A percentile compares a stretch with the other conserved stretches of the same genome.
These are phyloP conservation scores for Pinus taeda DNA, from an alignment of 75 land plant species.

Conservation along the genomic window DNA sequence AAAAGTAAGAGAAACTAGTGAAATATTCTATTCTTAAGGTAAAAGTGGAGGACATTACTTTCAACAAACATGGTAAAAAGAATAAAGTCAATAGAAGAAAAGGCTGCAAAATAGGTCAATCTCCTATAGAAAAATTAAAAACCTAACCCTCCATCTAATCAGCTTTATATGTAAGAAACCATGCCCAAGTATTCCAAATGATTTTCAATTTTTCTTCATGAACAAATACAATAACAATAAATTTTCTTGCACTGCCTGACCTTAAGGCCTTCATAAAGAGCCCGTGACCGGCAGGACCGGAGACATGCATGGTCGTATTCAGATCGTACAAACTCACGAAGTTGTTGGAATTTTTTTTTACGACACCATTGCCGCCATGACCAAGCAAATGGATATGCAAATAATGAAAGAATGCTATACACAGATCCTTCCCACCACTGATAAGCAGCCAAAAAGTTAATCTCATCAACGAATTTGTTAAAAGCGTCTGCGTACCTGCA, in stretches of 20 bases:
- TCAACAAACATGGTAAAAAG: too few species aligned
- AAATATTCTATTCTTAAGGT: too few species aligned
- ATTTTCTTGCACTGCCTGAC: slow-evolving; percentile 22
- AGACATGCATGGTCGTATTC: slow-evolving; percentile 97
- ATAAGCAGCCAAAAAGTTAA: slow-evolving; percentile 85
- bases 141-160: neutral
- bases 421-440: slow-evolving; percentile 99
- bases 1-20: too few species aligned
- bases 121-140: too few species aligned
- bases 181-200: neutral
- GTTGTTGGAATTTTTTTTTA: slow-evolving; percentile 73
- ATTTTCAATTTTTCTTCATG: neutral
- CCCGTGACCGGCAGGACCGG: slow-evolving; percentile 96
- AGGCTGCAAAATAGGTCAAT: too few species aligned
- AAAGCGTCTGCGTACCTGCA: slow-evolving; percentile 95
- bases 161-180: neutral
- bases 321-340: slow-evolving; percentile 93
- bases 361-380: slow-evolving; percentile 99
- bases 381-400: slow-evolving; percentile 95
- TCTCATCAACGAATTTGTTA: slow-evolving; percentile 90
- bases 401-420: slow-evolving; percentile 67
- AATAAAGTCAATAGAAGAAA: too few species aligned
- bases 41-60: too few species aligned
- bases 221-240: neutral
- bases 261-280: slow-evolving; percentile 98